Base-by-base conservation (phyloP, 176 grass and related monocot species). In the Tillandsia leiboldiana region DNA sequence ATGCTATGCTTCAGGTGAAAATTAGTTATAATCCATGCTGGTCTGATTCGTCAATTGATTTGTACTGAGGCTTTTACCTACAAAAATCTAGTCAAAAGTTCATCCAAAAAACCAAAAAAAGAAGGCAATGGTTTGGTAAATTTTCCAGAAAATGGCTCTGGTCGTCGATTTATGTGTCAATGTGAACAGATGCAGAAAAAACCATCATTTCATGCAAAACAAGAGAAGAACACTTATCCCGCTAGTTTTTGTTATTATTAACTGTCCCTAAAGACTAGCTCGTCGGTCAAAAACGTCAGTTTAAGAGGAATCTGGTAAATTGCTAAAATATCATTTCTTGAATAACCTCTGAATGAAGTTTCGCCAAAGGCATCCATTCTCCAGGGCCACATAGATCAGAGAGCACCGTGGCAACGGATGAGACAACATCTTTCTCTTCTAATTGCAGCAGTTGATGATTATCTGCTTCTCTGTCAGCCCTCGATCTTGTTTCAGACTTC, bases 321-420 rank as follows among this genome's bases (percentile, higher is more conserved):
- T 57, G 59, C 64, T 5, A 67, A 48, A n/a, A 15, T 20, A 33
- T 27, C 49, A 29, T 6, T 33, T n/a, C 20, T 59, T 76, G 48
- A 86, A 74, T 75, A 82, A 96, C 91, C 91, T 96, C 80, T 48
- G 82, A 73, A 67, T 96, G 91, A 51, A 96, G 91, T 82, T 74
- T 91, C 80, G 78, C 83, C 82, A 96, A 88, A 61, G 87, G 85
- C 82, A 96, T 84, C 87, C 87, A 87, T 26, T 96, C 91, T 76
- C 91, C 91, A 17, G 91, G 85, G 20, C 85, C 91, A 69, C 91
- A 96, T n/a, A 96, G 83, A 74, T 91, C 88, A 63, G 91, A 86
- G 72, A 91, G 73, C 73, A 96, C 85, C 26, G 85, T 96, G 14
- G 91, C 85, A 71, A 96, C 87, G 77, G 87, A 96, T 63, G 87